Evolutionary conservation across 306 rosid genomes (phyloP).

Genomic region (Fragaria ananassa): DNA sequence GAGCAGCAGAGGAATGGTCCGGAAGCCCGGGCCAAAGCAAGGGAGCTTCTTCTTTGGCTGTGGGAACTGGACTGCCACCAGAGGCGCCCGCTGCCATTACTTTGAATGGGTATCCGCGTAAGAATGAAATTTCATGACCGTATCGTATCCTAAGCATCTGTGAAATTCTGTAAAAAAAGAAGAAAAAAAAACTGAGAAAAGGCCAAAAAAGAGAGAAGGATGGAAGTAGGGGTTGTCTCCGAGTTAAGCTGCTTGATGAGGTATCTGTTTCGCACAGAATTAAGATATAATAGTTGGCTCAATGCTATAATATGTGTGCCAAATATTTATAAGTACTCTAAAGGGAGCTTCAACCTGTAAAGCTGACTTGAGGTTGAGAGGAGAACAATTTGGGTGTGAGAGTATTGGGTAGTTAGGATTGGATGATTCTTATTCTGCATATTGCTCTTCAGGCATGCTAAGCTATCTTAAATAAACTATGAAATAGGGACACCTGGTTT

Average conservation of each 20-base stretch:
- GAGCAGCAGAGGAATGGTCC: conserved; percentile 62
- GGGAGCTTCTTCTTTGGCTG: conserved; percentile 84
- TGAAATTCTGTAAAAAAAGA: conserved; percentile 36
- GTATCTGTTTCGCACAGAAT: conserved; percentile 49
- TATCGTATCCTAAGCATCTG: conserved; percentile 28
- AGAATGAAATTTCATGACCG: conserved; percentile 28
- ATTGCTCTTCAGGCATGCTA: conserved; percentile 44
- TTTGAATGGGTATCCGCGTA: conserved; percentile 79
- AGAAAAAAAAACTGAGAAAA: conserved; percentile 2
- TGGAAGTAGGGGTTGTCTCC: conserved; percentile 51
- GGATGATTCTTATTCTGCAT: conserved; percentile 47
- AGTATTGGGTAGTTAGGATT: conserved; percentile 64
- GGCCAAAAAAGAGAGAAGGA: conserved; percentile 23
- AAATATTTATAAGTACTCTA: background rate
- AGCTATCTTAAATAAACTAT: conserved; percentile 59
- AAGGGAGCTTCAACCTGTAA: conserved; percentile 64
- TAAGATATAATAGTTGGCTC: conserved; percentile 49
- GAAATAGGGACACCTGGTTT: conserved; percentile 42
- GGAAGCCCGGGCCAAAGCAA: conserved; percentile 83
- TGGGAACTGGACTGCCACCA: conserved; percentile 74
- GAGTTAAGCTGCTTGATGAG: conserved; percentile 46
- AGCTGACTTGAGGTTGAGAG: conserved; percentile 71
- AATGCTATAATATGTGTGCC: conserved; percentile 27
- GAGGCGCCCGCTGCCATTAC: conserved; percentile 86
- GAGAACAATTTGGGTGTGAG: conserved; percentile 51